Conservation (phyloP, 1,139 yeast genomes). For the Blastobotrys apis region DNA sequence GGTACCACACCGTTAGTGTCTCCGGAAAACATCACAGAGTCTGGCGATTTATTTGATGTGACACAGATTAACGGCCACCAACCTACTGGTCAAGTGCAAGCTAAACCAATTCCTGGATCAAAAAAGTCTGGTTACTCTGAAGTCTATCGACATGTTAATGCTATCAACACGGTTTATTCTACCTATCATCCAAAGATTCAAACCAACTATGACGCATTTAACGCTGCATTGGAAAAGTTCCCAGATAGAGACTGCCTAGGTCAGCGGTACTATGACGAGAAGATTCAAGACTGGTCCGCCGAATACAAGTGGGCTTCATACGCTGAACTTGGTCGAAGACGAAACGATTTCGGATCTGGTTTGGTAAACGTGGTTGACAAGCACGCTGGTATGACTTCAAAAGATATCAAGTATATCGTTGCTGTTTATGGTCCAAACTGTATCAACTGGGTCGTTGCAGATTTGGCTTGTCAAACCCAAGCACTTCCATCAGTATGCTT, state of each 20-base stretch:
- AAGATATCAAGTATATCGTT: slow-evolving; percentile 45
- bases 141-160: slow-evolving; percentile 47
- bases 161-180: slow-evolving; percentile 40
- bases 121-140: slow-evolving; percentile 49
- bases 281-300: slow-evolving; percentile 42
- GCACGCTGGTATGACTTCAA: slow-evolving; percentile 23
- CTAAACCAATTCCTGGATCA: slow-evolving; percentile 46
- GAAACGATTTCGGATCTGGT: slow-evolving; percentile 60
- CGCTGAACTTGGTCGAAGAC: slow-evolving; percentile 40
- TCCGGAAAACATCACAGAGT: slow-evolving; percentile 11
- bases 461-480: slow-evolving; percentile 52
- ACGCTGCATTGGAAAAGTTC: slow-evolving; percentile 38
- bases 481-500: slow-evolving; percentile 55
- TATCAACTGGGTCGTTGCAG: slow-evolving; percentile 58
- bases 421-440: slow-evolving; percentile 54
- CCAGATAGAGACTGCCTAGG: slow-evolving; percentile 51
- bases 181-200: slow-evolving; percentile 48
- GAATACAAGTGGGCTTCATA: slow-evolving; percentile 50
- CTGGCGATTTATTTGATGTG: slow-evolving; percentile 4
- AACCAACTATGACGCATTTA: slow-evolving; percentile 50
- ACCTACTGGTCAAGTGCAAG: slow-evolving; percentile 29
- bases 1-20: slow-evolving; percentile 1
- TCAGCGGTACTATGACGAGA: slow-evolving; percentile 42
- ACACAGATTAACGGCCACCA: slow-evolving; percentile 1
- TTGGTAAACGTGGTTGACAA: slow-evolving; percentile 42